Base-by-base conservation (phyloP, 495 filamentous ascomycete species). In the Cairneyella variabilis region DNA sequence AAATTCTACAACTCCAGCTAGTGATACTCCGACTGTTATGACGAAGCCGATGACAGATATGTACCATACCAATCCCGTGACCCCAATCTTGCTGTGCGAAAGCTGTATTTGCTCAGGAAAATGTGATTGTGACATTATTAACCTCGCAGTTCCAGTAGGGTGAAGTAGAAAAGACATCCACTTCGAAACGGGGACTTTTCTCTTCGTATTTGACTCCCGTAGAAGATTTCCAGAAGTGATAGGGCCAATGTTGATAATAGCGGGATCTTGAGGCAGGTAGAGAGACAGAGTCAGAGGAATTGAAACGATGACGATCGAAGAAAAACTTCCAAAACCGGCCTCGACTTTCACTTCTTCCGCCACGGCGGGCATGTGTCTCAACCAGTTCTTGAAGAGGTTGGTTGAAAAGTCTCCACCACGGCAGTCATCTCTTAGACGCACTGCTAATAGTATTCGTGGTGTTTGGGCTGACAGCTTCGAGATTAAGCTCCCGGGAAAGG, bases 291-390 rank as follows among this genome's bases (percentile, higher is more conserved):
- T 41, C 9, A 58, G 28, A 26, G 55, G 55, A 7, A 58, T 22
- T 14, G 55, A 58, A 1, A 53, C 55, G 14, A 58, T 53, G 3
- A 53, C 36, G 17, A 58, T 26, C 17, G 55, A 32, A 7, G 55
- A 46, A 12, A 18, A 30, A 21, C 48, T 58, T 16, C 53, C 42
- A 43, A 58, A 48, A 7, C 30, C 55, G 3, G 55, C 55, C 45
- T 53, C 55, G 38, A 53, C 49, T 18, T 53, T 58, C 18, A 58
- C 42, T 4, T 50, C 48, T 40, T 32, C 55, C 7, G 40, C 28
- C 3, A 34, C 21, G 25, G 30, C 16, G 5, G 55, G 48, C 0
- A 58, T 20, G 32, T 48, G 18, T 22, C 21, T 21, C 5, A 58
- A 22, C 42, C 43, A 41, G n/a, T 53, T 23, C n/a, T 38, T 22